Evolutionary conservation across 2,329 filamentous ascomycete species (phyloP).

Genomic region (Botrytis medusae): DNA sequence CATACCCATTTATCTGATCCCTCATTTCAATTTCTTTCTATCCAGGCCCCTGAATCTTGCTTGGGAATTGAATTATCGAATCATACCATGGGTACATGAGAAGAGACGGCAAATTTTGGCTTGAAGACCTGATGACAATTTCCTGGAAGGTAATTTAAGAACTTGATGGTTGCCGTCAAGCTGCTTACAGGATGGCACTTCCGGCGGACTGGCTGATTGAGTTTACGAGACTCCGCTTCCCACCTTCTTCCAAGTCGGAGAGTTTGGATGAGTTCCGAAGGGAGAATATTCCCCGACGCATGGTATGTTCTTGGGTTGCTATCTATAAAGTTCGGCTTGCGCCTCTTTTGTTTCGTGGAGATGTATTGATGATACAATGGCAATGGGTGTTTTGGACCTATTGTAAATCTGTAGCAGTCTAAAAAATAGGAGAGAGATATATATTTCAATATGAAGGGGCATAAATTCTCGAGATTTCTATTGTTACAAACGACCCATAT

Average conservation of each 20-base stretch:
- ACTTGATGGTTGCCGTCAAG: not conserved
- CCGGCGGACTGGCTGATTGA: not conserved
- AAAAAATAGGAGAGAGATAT: accelerated
- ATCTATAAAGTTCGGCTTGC: not conserved
- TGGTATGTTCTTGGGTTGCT: not conserved
- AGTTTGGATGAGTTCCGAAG: not conserved
- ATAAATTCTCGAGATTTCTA: not conserved
- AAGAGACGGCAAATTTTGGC: not conserved
- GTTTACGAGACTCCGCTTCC: not conserved
- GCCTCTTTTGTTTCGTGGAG: not conserved
- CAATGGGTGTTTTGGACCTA: not conserved
- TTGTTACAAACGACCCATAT: not conserved
- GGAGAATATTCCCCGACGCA: not conserved
- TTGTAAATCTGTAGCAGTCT: no score
- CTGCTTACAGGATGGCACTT: not conserved
- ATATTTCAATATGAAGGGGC: not conserved
- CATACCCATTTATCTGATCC: not conserved
- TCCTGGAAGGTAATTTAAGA: not conserved
- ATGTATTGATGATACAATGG: not conserved
- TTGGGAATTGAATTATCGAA: not conserved
- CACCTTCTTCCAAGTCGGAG: not conserved
- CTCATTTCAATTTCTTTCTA: not conserved
- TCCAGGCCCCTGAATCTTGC: not conserved
- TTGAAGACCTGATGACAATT: not conserved
- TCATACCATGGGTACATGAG: not conserved